phyloP scores from a whole-genome alignment of 805 yeast genomes.

The Kazachstania bromeliacearum region DNA sequence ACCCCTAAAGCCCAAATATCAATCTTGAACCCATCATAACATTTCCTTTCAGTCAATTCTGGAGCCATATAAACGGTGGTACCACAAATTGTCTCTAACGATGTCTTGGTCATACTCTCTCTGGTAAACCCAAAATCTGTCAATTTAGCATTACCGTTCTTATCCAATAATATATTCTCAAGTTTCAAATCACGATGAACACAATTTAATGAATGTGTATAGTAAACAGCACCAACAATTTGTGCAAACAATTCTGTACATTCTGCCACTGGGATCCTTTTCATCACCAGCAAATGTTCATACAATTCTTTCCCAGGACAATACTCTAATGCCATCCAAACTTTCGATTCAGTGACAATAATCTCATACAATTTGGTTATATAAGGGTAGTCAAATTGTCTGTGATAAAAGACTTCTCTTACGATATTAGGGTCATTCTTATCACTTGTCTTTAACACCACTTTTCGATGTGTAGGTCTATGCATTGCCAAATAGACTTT shows the following conservation, averaged over 20 bases:
- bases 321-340: slow-evolving; percentile 86
- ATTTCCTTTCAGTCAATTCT: slow-evolving; percentile 59
- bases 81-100: slow-evolving; percentile 82
- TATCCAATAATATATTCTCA: slow-evolving; percentile 63
- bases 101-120: slow-evolving; percentile 48
- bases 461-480: slow-evolving; percentile 58
- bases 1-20: slow-evolving; percentile 94
- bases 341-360: slow-evolving; percentile 64
- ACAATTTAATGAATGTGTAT: slow-evolving; percentile 68
- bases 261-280: slow-evolving; percentile 43
- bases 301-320: slow-evolving; percentile 76
- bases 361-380: slow-evolving; percentile 81
- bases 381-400: slow-evolving; percentile 74
- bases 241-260: slow-evolving; percentile 51
- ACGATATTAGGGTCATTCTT: slow-evolving; percentile 78
- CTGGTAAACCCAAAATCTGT: slow-evolving; percentile 94
- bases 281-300: slow-evolving; percentile 48
- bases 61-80: slow-evolving; percentile 97
- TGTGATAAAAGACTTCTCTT: slow-evolving; percentile 80
- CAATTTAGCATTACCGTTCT: slow-evolving; percentile 54
- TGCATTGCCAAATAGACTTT: slow-evolving; percentile 82
- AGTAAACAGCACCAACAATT: slow-evolving; percentile 46
- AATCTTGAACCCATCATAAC: slow-evolving; percentile 69
- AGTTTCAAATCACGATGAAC: slow-evolving; percentile 79
- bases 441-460: slow-evolving; percentile 75